Conservation (phyloP, 2,329 filamentous ascomycete species). For the Kalaharituber pfeilii region DNA sequence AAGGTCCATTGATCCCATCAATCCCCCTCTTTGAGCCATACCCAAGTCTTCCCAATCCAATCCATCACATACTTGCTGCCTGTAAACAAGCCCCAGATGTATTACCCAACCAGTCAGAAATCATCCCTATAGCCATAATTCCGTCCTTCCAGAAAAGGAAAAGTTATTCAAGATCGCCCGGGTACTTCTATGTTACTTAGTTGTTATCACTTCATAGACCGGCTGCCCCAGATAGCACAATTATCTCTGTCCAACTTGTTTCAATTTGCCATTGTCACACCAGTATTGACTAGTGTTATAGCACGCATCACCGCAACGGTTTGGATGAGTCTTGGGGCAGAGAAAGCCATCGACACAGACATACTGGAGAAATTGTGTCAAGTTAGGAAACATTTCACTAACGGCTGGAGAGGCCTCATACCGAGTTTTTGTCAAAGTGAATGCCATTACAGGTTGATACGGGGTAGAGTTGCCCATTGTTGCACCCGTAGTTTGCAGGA, state of each 20-base stretch:
- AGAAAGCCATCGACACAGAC: conserved; percentile 15
- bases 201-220: too few relatives aligned
- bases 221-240: too few relatives aligned
- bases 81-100: too few relatives aligned
- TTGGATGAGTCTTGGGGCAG: conserved; percentile 11
- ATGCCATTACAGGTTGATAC: conserved; percentile 11
- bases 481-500: conserved; percentile 13
- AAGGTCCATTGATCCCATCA: too few relatives aligned
- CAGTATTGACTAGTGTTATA: conserved; percentile 13
- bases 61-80: too few relatives aligned
- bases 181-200: too few relatives aligned
- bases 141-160: too few relatives aligned
- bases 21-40: too few relatives aligned
- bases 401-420: not conserved
- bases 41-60: too few relatives aligned
- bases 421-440: conserved; percentile 15
- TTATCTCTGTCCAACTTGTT: conserved; percentile 4
- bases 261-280: conserved; percentile 11
- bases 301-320: conserved; percentile 14
- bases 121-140: too few relatives aligned
- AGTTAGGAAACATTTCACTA: not conserved
- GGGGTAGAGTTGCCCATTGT: conserved; percentile 10
- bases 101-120: too few relatives aligned
- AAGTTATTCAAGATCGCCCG: too few relatives aligned
- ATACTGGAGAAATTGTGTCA: conserved; percentile 9